Evolutionary conservation across 2,329 filamentous ascomycete species (phyloP).

Genomic region (Emericellopsis atlantica): DNA sequence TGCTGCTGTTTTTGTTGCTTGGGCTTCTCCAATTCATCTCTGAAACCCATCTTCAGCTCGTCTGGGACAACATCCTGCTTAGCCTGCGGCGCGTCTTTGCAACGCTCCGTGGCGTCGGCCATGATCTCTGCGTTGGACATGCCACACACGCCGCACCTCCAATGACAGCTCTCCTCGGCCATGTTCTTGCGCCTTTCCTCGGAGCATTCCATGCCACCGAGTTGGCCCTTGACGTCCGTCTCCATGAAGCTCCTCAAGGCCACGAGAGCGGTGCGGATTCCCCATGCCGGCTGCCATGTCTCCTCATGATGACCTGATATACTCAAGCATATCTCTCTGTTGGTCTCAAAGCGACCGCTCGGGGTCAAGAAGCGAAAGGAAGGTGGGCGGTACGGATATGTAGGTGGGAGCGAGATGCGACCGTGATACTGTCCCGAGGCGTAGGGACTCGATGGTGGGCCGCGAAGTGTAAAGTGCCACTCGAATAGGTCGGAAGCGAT

Average conservation of each 20-base stretch:
- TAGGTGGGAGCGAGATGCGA: constrained; percentile 78
- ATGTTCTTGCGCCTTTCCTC: constrained; percentile 55
- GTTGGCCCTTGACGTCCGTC: constrained; percentile 72
- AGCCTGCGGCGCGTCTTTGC: constrained; percentile 20
- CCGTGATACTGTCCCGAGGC: constrained; percentile 83
- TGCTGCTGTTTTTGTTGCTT: constrained; percentile 5
- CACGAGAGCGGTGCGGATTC: constrained; percentile 75
- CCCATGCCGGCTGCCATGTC: constrained; percentile 98
- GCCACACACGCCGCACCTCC: constrained; percentile 58
- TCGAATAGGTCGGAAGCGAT: constrained; percentile 88
- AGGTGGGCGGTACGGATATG: constrained; percentile 84
- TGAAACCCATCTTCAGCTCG: constrained; percentile 55
- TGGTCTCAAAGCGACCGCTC: constrained; percentile 85
- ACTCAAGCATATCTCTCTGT: constrained; percentile 89
- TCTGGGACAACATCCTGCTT: constrained; percentile 36
- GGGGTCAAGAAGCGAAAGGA: constrained; percentile 94
- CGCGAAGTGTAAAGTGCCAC: constrained; percentile 97
- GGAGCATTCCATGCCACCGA: constrained; percentile 75
- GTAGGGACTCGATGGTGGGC: constrained; percentile 72
- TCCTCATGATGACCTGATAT: constrained; percentile 96
- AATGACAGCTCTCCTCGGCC: constrained; percentile 53
- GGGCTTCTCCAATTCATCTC: constrained; percentile 50
- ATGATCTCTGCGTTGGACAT: constrained; percentile 65
- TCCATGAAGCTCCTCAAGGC: constrained; percentile 87
- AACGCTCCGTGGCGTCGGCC: constrained; percentile 51